A percentile compares a stretch with the other conserved stretches of the same genome.
Conservation (phyloP, 331 rosid species). For the Rosa hybrid region DNA sequence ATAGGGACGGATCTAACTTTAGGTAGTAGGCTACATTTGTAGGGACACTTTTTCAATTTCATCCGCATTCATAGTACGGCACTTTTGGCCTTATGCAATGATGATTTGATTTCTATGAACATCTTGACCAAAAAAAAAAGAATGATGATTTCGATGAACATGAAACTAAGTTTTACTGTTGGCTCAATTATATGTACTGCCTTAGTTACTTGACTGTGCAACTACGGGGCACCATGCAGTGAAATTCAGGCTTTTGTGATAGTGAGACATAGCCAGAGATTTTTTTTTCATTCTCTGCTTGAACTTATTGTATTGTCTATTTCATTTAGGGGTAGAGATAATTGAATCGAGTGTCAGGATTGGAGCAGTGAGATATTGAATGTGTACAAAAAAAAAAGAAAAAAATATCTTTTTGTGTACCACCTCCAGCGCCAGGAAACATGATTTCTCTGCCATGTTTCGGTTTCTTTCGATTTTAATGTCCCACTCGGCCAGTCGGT, state of each 20-base stretch:
- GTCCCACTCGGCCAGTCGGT: background rate
- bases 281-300: background rate
- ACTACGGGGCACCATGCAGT: background rate
- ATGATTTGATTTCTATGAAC: too few relatives aligned
- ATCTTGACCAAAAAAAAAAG: too few relatives aligned
- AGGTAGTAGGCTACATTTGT: background rate
- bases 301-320: background rate
- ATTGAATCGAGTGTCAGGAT: constrained; percentile 16
- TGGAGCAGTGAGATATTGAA: background rate
- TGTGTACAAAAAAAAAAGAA: too few relatives aligned
- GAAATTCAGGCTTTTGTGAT: background rate
- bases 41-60: background rate
- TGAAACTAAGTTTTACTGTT: background rate
- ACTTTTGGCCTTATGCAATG: too few relatives aligned
- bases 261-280: background rate
- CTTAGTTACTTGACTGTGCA: background rate
- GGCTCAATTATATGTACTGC: background rate
- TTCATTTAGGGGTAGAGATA: background rate
- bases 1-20: too few relatives aligned
- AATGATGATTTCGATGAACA: too few relatives aligned
- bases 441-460: constrained; percentile 32
- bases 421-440: constrained; percentile 19
- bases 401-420: background rate
- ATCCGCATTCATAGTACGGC: too few relatives aligned
- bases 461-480: constrained; percentile 13